Evolutionary conservation across 352 stramenopile species (phyloP), one percentile per base, ranked within the genome.

Genomic region (Phytophthora pisi): DNA sequence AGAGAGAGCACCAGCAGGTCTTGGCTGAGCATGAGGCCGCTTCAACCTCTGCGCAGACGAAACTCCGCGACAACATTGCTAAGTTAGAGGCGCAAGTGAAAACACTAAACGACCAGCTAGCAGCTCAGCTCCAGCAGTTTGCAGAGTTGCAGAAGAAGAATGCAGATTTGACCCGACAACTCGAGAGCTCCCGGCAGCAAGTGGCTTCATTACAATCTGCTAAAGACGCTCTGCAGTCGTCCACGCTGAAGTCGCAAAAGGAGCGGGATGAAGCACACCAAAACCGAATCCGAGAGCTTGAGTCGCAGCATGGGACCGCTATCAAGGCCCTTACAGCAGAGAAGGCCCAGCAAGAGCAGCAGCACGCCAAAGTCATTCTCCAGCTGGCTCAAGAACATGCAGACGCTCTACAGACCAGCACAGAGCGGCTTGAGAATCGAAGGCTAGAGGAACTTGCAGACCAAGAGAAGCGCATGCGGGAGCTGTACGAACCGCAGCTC

Each of bases 221-320:
- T 30, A 77, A 78, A 30, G 76, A 84, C 1, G 53, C 56, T 16
- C 65, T 77, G 20, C 58, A 73, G 18, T 79, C 64, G n/a, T 24
- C 66, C 1, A 56, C 60, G 0, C 64, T 75, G 9, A 77, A 81
- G n/a, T 54, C 51, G 0, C 74, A 82, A 46, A 81, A 84, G 34
- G 75, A 89, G 11, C 74, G 75, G 26, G 77, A 89, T 31, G 70
- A 82, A 26, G 47, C 64, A 23, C 57, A 81, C 9, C 55, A 74
- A 18, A 84, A 75, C 30, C 70, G 81, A 53, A 30, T 88, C 18
- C 64, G 78, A 43, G 76, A 74, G 4, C 53, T 86, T 0, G 53
- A 68, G 8, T 28, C 30, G 5, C 64, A 84, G 49, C 55, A 67
- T 11, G 80, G 84, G 23, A 72, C 36, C 7, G 18, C 49, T 11